phyloP scores from a whole-genome alignment of 306 rosid genomes.

The Corylus avellana region DNA sequence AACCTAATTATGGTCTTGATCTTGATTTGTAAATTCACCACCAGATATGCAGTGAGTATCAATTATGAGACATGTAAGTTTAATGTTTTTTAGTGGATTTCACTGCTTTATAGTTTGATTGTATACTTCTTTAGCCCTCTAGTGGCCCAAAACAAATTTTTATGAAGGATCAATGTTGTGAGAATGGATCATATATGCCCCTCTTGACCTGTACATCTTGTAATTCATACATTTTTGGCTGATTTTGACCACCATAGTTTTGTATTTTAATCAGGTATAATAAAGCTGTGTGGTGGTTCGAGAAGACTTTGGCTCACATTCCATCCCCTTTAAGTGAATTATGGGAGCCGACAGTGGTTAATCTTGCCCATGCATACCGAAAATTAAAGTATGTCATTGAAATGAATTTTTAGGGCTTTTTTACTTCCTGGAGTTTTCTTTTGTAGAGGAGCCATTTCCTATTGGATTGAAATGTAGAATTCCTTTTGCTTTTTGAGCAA shows the following conservation, averaged over 20 bases:
- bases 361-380: constrained; percentile 91
- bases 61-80: background rate
- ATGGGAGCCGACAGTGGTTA: constrained; percentile 96
- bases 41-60: background rate
- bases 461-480: background rate
- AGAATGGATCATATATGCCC: background rate
- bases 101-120: background rate
- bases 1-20: background rate
- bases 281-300: constrained; percentile 84
- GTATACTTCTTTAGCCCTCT: background rate
- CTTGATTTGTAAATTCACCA: background rate
- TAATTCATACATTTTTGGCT: background rate
- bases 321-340: constrained; percentile 78
- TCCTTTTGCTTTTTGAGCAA: background rate
- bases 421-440: constrained; percentile 17
- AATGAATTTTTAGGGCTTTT: constrained; percentile 12
- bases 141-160: too few relatives aligned
- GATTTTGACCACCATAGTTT: constrained; percentile 27
- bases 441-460: background rate
- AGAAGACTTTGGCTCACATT: constrained; percentile 80
- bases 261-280: constrained; percentile 61
- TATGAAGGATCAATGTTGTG: background rate
- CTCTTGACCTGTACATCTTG: background rate
- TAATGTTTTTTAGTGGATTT: background rate
- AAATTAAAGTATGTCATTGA: constrained; percentile 72